Evolutionary conservation across 208 protist species (phyloP), one percentile per base, ranked within the genome.

Genomic region (Trypanosoma mega): DNA sequence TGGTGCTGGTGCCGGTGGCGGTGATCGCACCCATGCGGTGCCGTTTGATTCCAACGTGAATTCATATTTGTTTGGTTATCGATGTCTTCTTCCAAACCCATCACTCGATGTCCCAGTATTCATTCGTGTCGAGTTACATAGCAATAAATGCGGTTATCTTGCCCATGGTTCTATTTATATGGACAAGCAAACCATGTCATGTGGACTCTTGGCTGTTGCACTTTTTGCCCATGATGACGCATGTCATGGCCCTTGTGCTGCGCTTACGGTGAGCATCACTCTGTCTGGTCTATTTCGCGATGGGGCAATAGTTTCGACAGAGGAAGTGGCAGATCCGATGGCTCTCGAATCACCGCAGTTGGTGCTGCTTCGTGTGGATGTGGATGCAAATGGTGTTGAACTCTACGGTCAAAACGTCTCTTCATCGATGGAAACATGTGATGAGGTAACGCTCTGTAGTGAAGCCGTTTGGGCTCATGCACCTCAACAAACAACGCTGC

Each of bases 401-500:
- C 6, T 39, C 8, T 16, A 39, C 12, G 34, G 34, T 16, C 34
- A 12, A 12, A 6, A 12, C 34, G 34, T 6, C 12, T 6, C 6
- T 39, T 39, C 34, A 12, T 39, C 34, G 34, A 16, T 6, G 34
- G 34, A 39, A 16, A 16, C 12, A 12, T 16, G 12, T 39, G 34
- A 39, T 34, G 58, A 47, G 23, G 9, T 63, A 8, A 51, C 24
- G 8, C 27, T 62, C 6, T 18, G 44, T n/a, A 43, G n/a, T 29
- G 56, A 62, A 6, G 16, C 29, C n/a, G 9, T 9, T 2, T 62
- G 26, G 27, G 21, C 16, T 21, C 2, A 49, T n/a, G 18, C 39
- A 29, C 7, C 34, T 20, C 26, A 26, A 6, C 20, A 36, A 24
- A 21, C 47, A 39, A 45, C 14, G 27, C 48, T 31, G 24, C 49